Percentiles rank a stretch among this genome's conserved stretches.
Conservation (phyloP, 2,329 filamentous ascomycete species). For the Botryotinia globosa region DNA sequence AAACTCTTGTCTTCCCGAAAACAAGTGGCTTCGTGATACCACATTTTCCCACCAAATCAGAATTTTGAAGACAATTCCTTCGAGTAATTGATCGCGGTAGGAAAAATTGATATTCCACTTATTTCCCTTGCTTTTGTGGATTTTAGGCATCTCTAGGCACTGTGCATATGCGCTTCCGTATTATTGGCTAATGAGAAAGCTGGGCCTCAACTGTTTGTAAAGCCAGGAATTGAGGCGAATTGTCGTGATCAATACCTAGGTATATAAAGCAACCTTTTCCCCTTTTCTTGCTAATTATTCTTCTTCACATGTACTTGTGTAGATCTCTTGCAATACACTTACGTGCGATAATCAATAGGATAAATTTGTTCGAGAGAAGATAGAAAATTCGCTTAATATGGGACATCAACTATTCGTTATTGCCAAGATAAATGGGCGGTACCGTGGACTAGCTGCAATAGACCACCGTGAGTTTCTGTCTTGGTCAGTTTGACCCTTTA, state of each 20-base stretch:
- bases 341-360: not conserved
- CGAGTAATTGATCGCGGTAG: not conserved
- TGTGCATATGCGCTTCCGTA: not conserved
- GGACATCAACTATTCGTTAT: conserved; percentile 36
- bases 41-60: not conserved
- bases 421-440: conserved; percentile 29
- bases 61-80: not conserved
- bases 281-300: not conserved
- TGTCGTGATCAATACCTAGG: not conserved
- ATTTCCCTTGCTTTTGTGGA: not conserved
- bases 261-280: not conserved
- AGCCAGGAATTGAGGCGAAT: not conserved
- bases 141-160: not conserved
- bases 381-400: conserved; percentile 24
- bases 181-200: not conserved
- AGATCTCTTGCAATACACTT: not conserved
- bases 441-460: conserved; percentile 32
- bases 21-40: not conserved
- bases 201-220: not conserved
- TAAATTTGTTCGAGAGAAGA: not conserved
- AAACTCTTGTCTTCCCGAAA: not conserved
- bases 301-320: not conserved
- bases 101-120: not conserved
- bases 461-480: conserved; percentile 19
- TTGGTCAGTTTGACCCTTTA: not conserved